Conservation (phyloP, 768 basidiomycete species). For the Kwoniella dejecticola region DNA sequence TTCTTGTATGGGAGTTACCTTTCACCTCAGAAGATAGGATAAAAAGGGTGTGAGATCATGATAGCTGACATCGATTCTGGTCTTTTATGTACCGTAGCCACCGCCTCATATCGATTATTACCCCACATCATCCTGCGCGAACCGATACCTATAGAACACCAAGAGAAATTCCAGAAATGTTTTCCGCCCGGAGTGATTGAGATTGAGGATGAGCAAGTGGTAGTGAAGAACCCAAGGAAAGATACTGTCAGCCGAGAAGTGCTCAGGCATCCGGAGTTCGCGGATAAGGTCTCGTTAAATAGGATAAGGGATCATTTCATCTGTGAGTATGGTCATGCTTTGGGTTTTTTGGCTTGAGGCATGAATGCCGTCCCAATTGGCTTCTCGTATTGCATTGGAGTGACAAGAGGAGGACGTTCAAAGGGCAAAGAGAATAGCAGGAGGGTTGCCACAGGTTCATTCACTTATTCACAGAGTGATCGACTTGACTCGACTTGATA, state of each 20-base stretch:
- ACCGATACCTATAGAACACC: constrained; percentile 74
- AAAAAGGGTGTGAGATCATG: too few species aligned
- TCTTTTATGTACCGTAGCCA: too few species aligned
- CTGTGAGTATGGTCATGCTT: too few species aligned
- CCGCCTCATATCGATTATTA: constrained; percentile 90
- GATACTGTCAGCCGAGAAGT: constrained; percentile 93
- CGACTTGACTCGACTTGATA: too few species aligned
- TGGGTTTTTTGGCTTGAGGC: too few species aligned
- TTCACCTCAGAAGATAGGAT: too few species aligned
- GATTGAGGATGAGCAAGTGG: constrained; percentile 59
- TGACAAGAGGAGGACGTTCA: neutral
- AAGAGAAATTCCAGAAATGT: constrained; percentile 79
- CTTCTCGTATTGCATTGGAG: too few species aligned
- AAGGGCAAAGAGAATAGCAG: too few species aligned
- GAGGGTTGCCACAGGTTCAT: too few species aligned
- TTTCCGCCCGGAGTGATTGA: constrained; percentile 68
- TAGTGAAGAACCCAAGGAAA: constrained; percentile 65
- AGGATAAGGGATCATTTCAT: constrained; percentile 90
- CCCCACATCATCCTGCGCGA: constrained; percentile 74
- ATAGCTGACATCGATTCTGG: neutral
- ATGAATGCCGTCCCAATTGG: too few species aligned
- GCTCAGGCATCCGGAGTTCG: constrained; percentile 85
- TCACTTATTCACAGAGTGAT: too few species aligned
- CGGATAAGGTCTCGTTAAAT: constrained; percentile 75
- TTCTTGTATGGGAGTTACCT: too few species aligned